Base-by-base conservation (phyloP, 2,329 filamentous ascomycete species). In the Cyanodermella asteris region DNA sequence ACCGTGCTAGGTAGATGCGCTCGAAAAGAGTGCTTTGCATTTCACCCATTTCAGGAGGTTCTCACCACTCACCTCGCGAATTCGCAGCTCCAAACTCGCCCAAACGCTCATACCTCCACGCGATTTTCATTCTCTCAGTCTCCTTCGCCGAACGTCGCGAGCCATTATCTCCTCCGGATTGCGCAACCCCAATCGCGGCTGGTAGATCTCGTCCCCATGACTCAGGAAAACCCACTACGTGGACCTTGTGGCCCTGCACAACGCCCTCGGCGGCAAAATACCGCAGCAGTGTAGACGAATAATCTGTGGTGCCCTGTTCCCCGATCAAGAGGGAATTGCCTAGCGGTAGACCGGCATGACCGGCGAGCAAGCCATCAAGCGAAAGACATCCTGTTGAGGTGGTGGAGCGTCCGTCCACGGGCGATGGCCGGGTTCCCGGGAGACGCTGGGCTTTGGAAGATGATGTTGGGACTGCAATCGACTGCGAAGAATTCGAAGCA, bases 51-150 rank as follows among this genome's bases (percentile, higher is more conserved):
- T 5, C 11, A 24, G 11, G 14, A 16, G 22, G 13, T 6, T 32
- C 62, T 49, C 57, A 74, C 72, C 69, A 70, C 67, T 61, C 39
- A 51, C 54, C 31, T 55, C 54, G 32, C n/a, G 55, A 43, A 30
- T 51, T 47, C 26, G 58, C 50, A 30, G 57, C 59, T 20, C 68
- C 68, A 37, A 70, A 71, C 35, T 74, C 72, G 10, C 75, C 74
- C 26, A 94, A 49, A 17, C 69, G 64, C 48, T 94, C 82, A 51
- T 97, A 97, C 46, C 87, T 64, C 87, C 87, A 97, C 4, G 87
- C 87, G 54, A 97, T 97, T 54, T 91, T 94, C 87, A 97, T 94
- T 48, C 72, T 82, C 34, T 84, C 75, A 47, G 72, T 81, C 33
- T 84, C 75, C 9, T 60, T 58, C n/a, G n/a, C n/a, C n/a, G n/a